These are phyloP conservation scores for Cercospora sesami DNA, from an alignment of 2,329 filamentous ascomycete genomes.

Conservation along the genomic window DNA sequence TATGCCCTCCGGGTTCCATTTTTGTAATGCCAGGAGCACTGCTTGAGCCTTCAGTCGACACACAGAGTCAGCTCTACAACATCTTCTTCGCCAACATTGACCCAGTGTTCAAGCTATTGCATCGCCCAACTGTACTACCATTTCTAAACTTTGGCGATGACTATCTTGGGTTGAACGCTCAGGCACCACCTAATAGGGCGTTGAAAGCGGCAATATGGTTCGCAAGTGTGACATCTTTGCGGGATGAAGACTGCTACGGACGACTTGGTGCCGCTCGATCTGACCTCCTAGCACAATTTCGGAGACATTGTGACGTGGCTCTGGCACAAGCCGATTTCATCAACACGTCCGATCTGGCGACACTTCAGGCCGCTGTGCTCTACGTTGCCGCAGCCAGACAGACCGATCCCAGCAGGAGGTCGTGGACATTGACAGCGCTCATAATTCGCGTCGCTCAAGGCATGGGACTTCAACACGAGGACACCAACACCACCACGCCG, in stretches of 20 bases:
- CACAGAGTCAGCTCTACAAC: constrained; percentile 26
- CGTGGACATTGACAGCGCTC: constrained; percentile 37
- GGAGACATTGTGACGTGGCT: constrained; percentile 31
- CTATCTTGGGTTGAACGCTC: constrained; percentile 31
- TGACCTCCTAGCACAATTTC: constrained; percentile 30
- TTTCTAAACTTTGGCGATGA: constrained; percentile 30
- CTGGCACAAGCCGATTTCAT: constrained; percentile 38
- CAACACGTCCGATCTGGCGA: constrained; percentile 35
- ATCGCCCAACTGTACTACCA: constrained; percentile 31
- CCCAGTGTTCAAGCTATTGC: constrained; percentile 36
- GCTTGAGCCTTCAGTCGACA: constrained; percentile 27
- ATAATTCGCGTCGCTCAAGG: constrained; percentile 37
- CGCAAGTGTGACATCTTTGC: constrained; percentile 36
- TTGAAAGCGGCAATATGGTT: constrained; percentile 36
- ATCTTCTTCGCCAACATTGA: constrained; percentile 35
- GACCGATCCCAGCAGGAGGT: constrained; percentile 31
- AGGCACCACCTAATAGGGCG: constrained; percentile 30
- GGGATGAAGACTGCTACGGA: constrained; percentile 33
- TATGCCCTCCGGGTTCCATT: constrained; percentile 34
- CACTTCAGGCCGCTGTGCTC: constrained; percentile 34
- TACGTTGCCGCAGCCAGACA: constrained; percentile 32
- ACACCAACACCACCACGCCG: constrained; percentile 22
- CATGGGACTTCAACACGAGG: constrained; percentile 36
- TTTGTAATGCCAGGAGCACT: constrained; percentile 38
- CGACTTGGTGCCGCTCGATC: constrained; percentile 22